Conservation (phyloP, 176 grass and related monocot genomes). For the Bromus sterilis region DNA sequence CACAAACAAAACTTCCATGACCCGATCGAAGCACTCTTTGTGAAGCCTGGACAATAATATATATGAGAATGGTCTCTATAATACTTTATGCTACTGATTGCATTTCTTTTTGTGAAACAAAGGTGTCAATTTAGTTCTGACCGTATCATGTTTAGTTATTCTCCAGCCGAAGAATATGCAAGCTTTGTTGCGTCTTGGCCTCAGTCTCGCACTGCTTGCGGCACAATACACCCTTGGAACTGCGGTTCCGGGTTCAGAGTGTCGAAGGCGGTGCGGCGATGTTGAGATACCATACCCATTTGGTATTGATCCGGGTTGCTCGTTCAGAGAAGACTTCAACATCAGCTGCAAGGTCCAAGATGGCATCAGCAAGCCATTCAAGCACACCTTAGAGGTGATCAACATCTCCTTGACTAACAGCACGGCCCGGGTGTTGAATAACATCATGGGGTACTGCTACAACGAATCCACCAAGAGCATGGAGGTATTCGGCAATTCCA, state of each 20-base stretch:
- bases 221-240: background rate
- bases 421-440: background rate
- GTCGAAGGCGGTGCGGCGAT: constrained; percentile 3
- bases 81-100: background rate
- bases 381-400: background rate
- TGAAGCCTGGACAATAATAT: no score
- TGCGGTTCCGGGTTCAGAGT: background rate
- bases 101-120: background rate
- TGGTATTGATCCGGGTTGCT: constrained; percentile 28
- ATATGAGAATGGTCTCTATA: no score
- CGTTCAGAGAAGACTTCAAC: background rate
- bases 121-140: background rate
- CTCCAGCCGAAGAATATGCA: background rate
- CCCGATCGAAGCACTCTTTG: no score
- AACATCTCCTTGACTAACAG: background rate
- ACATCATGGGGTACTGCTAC: background rate
- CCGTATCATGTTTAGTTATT: background rate
- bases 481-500: background rate
- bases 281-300: constrained; percentile 39
- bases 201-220: background rate
- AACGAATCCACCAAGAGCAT: background rate
- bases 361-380: background rate
- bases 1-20: background rate
- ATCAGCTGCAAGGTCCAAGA: background rate
- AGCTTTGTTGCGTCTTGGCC: background rate